Conservation (phyloP, 768 basidiomycete genomes). For the Boletus insuetus region DNA sequence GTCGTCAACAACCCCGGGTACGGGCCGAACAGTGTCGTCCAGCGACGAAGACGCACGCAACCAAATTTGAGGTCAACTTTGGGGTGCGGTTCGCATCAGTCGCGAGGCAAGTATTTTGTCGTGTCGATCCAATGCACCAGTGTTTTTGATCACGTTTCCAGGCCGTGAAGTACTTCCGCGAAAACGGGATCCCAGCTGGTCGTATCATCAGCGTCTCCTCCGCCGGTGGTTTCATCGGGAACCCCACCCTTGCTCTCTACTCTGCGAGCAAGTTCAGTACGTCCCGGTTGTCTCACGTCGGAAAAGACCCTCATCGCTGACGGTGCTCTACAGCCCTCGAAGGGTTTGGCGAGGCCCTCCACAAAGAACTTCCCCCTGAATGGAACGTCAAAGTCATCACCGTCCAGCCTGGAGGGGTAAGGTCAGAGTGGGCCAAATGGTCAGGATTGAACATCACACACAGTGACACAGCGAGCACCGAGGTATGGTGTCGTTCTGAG, state of each 20-base stretch:
- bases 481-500: too few relatives aligned
- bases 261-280: slow-evolving; percentile 24
- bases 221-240: slow-evolving; percentile 14
- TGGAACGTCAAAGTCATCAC: slow-evolving; percentile 28
- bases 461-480: too few relatives aligned
- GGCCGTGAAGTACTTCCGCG: slow-evolving; percentile 31
- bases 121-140: not conserved
- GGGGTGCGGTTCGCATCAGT: slow-evolving; percentile 27
- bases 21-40: slow-evolving; percentile 23
- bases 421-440: slow-evolving; percentile 23
- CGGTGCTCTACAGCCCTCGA: slow-evolving; percentile 17
- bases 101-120: slow-evolving; percentile 17
- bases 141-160: not conserved
- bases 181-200: slow-evolving; percentile 22
- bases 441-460: too few relatives aligned
- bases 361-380: slow-evolving; percentile 22
- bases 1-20: slow-evolving; percentile 36
- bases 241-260: slow-evolving; percentile 18
- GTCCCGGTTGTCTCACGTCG: not conserved
- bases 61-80: slow-evolving; percentile 34
- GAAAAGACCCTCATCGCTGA: not conserved
- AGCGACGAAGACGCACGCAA: slow-evolving; percentile 25
- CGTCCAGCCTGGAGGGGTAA: slow-evolving; percentile 21
- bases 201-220: slow-evolving; percentile 24
- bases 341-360: slow-evolving; percentile 24